Conservation (phyloP, 2,329 filamentous ascomycete genomes). For the Clathrospora elynae region DNA sequence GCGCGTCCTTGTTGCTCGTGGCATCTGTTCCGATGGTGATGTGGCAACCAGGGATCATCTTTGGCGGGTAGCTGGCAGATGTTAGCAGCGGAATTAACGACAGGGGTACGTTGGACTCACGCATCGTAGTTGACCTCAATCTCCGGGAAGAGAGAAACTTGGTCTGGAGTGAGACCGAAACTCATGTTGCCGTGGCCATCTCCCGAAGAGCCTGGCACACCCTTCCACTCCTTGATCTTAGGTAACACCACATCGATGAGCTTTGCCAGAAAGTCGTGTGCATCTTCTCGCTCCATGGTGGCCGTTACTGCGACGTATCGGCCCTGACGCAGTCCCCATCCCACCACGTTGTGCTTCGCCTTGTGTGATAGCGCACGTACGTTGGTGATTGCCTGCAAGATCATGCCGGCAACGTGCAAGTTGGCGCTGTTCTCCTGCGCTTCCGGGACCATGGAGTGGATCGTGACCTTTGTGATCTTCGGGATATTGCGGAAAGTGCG, state of each 20-base stretch:
- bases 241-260: conserved; percentile 88
- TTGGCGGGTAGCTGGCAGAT: conserved; percentile 61
- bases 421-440: conserved; percentile 73
- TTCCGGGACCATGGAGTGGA: conserved; percentile 74
- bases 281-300: conserved; percentile 76
- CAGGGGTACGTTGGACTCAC: conserved; percentile 61
- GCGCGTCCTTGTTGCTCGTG: conserved; percentile 81
- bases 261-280: conserved; percentile 90
- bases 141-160: conserved; percentile 86
- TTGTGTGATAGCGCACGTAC: conserved; percentile 72
- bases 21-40: conserved; percentile 84
- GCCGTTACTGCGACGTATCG: conserved; percentile 77
- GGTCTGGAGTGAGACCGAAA: conserved; percentile 77
- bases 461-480: conserved; percentile 76
- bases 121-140: conserved; percentile 91
- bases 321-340: conserved; percentile 75
- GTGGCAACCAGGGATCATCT: conserved; percentile 84
- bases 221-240: conserved; percentile 94
- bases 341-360: conserved; percentile 70
- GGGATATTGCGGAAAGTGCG: conserved; percentile 84
- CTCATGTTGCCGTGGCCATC: conserved; percentile 86
- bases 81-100: conserved; percentile 9
- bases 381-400: conserved; percentile 84
- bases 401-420: conserved; percentile 81
- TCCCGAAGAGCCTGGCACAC: conserved; percentile 75